Evolutionary conservation across 108 stramenopile genomes (phyloP), one percentile per base, ranked within the genome.

Genomic region (Cyclotella kingstonii): DNA sequence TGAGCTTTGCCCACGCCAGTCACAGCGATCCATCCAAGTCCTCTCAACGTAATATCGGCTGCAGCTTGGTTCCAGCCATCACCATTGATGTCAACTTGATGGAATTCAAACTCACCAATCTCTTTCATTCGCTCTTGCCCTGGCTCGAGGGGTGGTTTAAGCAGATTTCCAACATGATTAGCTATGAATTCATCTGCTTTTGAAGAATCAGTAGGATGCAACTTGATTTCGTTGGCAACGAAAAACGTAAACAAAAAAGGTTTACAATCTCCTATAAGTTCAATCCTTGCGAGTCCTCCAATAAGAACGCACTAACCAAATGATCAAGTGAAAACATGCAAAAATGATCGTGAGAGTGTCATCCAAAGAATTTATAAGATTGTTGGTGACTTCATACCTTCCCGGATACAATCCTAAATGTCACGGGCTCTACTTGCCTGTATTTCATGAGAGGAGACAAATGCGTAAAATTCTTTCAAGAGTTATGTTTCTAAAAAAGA

Each of bases 11-110:
- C 95, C 15, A 88, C 83, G 25, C 98, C 98, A 5, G 96, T 97
- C 4, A 97, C 90, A n/a, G 94, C 75, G 7, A 98, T 81, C 96
- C 96, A 98, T 19, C 98, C 98, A 21, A 98, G 82, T 21, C 98
- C 98, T 5, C 92, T 76, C 30, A 98, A 62, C 11, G 89, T 83
- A 29, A 98, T 89, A 50, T 97, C 98, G 5, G 90, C 89, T 14
- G 95, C 94, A 7, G 98, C 94, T 52, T 92, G 78, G 54, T 94
- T 94, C 96, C 96, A 99, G 5, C 95, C 93, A 49, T 61, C 55
- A 15, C 97, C 97, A 14, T 93, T 65, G 26, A 97, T 84, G 21
- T 87, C 84, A 47, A 97, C 71, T 21, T 83, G 78, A 56, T 93
- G 87, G 54, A 78, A 68, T 54, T 93, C 95, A 38, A 93, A 89